These are phyloP conservation scores for Heracleum sosnowskyi DNA, from an alignment of 129 eudicot genomes.

Conservation along the genomic window DNA sequence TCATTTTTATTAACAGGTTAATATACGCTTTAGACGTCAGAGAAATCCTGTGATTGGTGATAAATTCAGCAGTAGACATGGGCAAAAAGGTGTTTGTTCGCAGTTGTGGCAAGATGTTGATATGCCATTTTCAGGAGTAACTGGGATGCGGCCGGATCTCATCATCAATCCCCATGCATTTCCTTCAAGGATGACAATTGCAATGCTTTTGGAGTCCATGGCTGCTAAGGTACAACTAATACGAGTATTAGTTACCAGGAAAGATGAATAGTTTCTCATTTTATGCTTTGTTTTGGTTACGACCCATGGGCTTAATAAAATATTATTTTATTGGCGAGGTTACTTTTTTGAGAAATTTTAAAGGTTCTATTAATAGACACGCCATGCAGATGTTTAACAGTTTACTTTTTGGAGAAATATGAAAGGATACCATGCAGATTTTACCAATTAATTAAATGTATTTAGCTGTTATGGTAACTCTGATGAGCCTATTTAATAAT, in stretches of 20 bases:
- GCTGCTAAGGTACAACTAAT: conserved; percentile 80
- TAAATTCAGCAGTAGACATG: conserved; percentile 96
- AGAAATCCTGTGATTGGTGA: conserved; percentile 93
- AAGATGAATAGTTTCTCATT: not conserved
- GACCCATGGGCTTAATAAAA: not conserved
- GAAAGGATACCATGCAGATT: not conserved
- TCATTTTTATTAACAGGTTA: conserved; percentile 44
- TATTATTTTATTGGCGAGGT: not conserved
- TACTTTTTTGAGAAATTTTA: not conserved
- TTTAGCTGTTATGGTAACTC: not conserved
- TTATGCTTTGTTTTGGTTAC: not conserved
- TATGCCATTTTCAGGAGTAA: conserved; percentile 84
- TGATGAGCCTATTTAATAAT: not conserved
- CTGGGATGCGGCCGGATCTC: conserved; percentile 97
- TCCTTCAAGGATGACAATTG: conserved; percentile 98
- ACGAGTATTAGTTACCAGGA: not conserved
- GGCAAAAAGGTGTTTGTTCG: conserved; percentile 99
- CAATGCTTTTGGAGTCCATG: conserved; percentile 94
- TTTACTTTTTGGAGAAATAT: not conserved
- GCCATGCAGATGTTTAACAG: not conserved
- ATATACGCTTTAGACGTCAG: conserved; percentile 66
- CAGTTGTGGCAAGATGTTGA: conserved; percentile 88
- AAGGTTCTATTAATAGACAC: not conserved
- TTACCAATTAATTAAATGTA: not conserved
- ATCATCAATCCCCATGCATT: conserved; percentile 97